phyloP scores from a whole-genome alignment of 768 basidiomycete genomes.

The Astraeus odoratus region DNA sequence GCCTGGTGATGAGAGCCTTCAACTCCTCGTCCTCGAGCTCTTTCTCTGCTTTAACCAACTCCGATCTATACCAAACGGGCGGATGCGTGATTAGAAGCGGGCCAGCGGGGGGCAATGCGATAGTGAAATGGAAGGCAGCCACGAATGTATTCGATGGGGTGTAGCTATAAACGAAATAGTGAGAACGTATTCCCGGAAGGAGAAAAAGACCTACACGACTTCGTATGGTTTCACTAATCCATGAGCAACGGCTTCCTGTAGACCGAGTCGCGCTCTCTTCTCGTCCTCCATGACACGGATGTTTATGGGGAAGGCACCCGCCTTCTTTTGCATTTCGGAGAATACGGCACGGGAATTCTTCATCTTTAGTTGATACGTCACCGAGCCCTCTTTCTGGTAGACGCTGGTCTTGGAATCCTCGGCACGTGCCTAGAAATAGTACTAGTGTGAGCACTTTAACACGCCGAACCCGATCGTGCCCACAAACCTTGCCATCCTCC shows the following conservation, averaged over 20 bases:
- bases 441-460: constrained; percentile 1
- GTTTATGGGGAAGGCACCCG: constrained; percentile 97
- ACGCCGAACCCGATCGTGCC: too few species aligned
- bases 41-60: constrained; percentile 85
- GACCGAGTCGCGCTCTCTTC: constrained; percentile 90
- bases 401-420: constrained; percentile 90
- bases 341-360: constrained; percentile 96
- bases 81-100: constrained; percentile 83
- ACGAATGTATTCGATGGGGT: constrained; percentile 80
- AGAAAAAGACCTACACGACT: constrained; percentile 59
- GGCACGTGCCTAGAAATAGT: constrained; percentile 58
- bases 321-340: constrained; percentile 96
- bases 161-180: constrained; percentile 40
- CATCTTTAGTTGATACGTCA: constrained; percentile 96
- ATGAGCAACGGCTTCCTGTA: constrained; percentile 95
- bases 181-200: background rate
- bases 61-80: constrained; percentile 89
- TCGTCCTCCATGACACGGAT: constrained; percentile 92
- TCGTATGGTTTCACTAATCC: constrained; percentile 92
- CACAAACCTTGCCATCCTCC: constrained; percentile 80
- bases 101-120: constrained; percentile 86
- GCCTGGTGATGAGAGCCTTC: constrained; percentile 70
- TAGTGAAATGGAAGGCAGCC: constrained; percentile 95
- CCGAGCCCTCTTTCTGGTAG: constrained; percentile 79
- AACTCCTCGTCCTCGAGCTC: constrained; percentile 84